These are phyloP conservation scores for Talaromyces wortmannii DNA, from an alignment of 495 filamentous ascomycete genomes.

Conservation along the genomic window DNA sequence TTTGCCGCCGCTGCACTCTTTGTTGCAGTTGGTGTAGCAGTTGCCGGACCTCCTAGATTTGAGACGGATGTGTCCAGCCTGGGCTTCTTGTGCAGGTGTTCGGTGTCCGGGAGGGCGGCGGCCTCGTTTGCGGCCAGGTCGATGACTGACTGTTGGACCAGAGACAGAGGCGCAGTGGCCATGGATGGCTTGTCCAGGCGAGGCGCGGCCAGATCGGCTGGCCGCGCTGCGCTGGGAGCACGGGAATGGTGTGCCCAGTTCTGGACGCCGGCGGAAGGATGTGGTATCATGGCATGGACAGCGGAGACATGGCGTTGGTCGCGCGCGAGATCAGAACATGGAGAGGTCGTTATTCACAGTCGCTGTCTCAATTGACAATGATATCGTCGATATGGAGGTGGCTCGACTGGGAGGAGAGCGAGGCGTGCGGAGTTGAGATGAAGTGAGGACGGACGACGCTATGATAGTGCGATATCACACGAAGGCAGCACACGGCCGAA, in stretches of 20 bases:
- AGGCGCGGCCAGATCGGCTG: conserved; percentile 17
- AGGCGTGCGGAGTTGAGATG: no score
- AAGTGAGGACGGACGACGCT: no score
- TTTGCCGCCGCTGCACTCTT: conserved; percentile 19
- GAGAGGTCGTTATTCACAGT: neutral
- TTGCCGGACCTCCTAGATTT: conserved; percentile 11
- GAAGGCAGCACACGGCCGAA: no score
- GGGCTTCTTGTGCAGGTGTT: conserved; percentile 32
- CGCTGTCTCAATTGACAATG: no score
- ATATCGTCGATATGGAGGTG: no score
- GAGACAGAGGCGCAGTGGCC: conserved; percentile 16
- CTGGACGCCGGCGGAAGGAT: conserved; percentile 39
- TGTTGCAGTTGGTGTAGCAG: conserved; percentile 11
- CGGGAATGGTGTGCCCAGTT: conserved; percentile 33
- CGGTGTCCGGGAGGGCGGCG: conserved; percentile 26
- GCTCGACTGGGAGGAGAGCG: no score
- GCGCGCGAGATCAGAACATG: conserved; percentile 13
- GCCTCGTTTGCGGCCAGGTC: conserved; percentile 25
- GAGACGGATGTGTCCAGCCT: conserved; percentile 25
- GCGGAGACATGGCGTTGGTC: conserved; percentile 35
- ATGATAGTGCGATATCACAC: no score
- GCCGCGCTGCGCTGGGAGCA: conserved; percentile 17
- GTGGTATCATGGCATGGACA: conserved; percentile 41
- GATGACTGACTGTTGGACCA: conserved; percentile 27
- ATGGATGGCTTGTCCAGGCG: conserved; percentile 20